Evolutionary conservation across 164 flowering plant species (phyloP).

Genomic region (Stephania japonica): DNA sequence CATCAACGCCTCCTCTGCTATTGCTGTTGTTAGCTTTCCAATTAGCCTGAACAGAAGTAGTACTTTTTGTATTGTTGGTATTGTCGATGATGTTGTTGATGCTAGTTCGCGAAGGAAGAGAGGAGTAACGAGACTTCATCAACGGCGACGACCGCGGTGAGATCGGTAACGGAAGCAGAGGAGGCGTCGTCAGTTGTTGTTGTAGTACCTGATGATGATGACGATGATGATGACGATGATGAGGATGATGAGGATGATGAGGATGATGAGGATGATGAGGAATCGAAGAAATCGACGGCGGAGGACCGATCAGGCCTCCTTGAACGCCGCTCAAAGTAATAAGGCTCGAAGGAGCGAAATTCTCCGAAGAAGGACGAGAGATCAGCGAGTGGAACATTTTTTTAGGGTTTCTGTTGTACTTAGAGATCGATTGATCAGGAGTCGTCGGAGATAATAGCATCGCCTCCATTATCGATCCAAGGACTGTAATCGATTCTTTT

Average conservation of each 20-base stretch:
- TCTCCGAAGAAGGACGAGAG: constrained; percentile 17
- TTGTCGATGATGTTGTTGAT: background rate
- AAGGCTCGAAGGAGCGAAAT: constrained; percentile 11
- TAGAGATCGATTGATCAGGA: constrained; percentile 27
- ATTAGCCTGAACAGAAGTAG: constrained; percentile 6
- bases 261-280: background rate
- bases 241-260: constrained; percentile 55
- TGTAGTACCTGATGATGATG: background rate
- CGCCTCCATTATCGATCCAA: constrained; percentile 23
- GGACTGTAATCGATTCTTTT: background rate
- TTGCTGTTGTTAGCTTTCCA: constrained; percentile 6
- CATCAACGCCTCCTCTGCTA: constrained; percentile 16
- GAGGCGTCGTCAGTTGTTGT: constrained; percentile 38
- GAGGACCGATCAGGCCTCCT: constrained; percentile 16
- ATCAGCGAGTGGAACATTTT: constrained; percentile 11
- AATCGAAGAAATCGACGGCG: constrained; percentile 20
- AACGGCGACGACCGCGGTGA: background rate
- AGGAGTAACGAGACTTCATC: background rate
- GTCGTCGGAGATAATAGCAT: constrained; percentile 17
- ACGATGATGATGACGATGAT: constrained; percentile 14
- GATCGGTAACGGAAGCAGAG: constrained; percentile 56
- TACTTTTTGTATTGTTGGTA: background rate
- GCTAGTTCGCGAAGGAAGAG: constrained; percentile 20
- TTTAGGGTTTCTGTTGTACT: constrained; percentile 23
- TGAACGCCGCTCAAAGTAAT: background rate